These are phyloP conservation scores for Puccinia hordei DNA, from an alignment of 1,284 basidiomycete genomes.

Conservation along the genomic window DNA sequence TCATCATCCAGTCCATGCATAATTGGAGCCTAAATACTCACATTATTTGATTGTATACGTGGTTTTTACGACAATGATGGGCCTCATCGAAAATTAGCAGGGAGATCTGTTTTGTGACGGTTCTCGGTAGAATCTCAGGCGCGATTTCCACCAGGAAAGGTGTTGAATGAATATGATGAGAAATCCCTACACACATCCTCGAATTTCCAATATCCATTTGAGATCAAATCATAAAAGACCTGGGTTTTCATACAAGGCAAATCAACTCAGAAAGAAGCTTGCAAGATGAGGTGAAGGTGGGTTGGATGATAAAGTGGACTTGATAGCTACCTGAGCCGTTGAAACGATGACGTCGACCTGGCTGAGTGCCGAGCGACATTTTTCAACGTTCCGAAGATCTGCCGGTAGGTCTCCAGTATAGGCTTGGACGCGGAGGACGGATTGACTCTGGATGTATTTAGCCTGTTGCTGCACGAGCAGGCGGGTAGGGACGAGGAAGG, in stretches of 20 bases:
- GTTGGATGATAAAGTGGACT: too few species aligned
- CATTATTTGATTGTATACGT: slow-evolving; percentile 79
- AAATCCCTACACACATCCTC: slow-evolving; percentile 62
- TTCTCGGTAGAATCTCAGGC: not conserved
- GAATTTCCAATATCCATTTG: slow-evolving; percentile 75
- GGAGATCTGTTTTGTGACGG: slow-evolving; percentile 65
- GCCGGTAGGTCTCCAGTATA: slow-evolving; percentile 71
- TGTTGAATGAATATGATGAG: not conserved
- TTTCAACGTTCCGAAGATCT: slow-evolving; percentile 68
- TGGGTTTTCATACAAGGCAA: slow-evolving; percentile 55
- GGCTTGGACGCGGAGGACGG: slow-evolving; percentile 68
- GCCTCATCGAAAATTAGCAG: slow-evolving; percentile 80
- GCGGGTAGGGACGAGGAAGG: slow-evolving; percentile 76
- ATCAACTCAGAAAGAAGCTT: not conserved
- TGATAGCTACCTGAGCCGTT: slow-evolving; percentile 66
- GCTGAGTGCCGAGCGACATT: slow-evolving; percentile 69
- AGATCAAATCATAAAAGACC: slow-evolving; percentile 74
- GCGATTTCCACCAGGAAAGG: not conserved
- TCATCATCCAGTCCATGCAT: too few species aligned
- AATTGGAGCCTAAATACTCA: slow-evolving; percentile 63
- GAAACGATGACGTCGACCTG: slow-evolving; percentile 74
- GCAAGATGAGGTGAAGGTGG: not conserved
- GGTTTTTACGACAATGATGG: slow-evolving; percentile 75
- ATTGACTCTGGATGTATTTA: slow-evolving; percentile 68
- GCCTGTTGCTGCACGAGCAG: slow-evolving; percentile 78